These are phyloP conservation scores for Cupressus sempervirens DNA, from an alignment of 75 land plant species.

Conservation along the genomic window DNA sequence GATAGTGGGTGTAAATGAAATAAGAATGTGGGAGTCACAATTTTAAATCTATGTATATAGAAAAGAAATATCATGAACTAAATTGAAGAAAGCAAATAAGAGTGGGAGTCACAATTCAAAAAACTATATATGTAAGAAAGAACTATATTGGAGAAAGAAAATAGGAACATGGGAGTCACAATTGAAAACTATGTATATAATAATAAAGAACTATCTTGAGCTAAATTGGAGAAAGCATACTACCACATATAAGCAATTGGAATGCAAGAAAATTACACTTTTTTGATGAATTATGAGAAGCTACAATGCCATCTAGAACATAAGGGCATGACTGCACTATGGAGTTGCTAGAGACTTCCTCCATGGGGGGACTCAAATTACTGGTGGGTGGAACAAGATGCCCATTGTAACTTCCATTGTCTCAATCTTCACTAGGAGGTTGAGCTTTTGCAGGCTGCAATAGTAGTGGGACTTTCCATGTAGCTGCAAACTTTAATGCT, in stretches of 20 bases:
- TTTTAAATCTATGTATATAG: too few relatives aligned
- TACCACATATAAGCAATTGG: neutral
- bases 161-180: too few relatives aligned
- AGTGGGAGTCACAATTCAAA: neutral
- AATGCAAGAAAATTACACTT: slow-evolving; percentile 3
- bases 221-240: neutral
- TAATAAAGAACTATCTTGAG: too few relatives aligned
- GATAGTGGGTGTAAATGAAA: neutral
- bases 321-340: neutral
- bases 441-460: neutral
- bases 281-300: neutral
- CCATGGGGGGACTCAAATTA: neutral
- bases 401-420: neutral
- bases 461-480: slow-evolving; percentile 7
- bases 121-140: too few relatives aligned
- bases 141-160: too few relatives aligned
- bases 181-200: too few relatives aligned
- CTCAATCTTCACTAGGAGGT: neutral
- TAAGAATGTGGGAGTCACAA: neutral
- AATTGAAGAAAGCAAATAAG: neutral
- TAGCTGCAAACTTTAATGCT: slow-evolving; percentile 8
- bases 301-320: neutral
- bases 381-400: neutral
- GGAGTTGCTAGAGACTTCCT: neutral
- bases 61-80: too few relatives aligned